These are phyloP conservation scores for Salix caprea DNA, from an alignment of 345 rosid species.

Conservation along the genomic window DNA sequence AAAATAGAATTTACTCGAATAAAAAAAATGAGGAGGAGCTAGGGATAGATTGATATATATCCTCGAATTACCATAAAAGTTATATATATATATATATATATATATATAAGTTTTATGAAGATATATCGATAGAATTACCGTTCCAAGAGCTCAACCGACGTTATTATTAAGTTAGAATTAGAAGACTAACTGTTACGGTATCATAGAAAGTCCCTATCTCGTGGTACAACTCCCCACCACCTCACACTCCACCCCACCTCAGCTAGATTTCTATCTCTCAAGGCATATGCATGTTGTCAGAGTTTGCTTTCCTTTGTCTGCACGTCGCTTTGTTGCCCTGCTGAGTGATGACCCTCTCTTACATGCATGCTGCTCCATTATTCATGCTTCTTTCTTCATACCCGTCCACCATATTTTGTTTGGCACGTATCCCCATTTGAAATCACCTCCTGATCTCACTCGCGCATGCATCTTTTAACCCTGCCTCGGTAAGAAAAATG, in stretches of 20 bases:
- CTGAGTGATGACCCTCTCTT: background rate
- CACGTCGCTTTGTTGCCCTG: constrained; percentile 26
- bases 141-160: no score
- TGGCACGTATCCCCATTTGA: constrained; percentile 34
- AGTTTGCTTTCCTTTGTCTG: constrained; percentile 37
- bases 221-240: background rate
- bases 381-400: constrained; percentile 1
- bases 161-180: no score
- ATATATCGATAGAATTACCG: no score
- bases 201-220: no score
- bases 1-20: no score
- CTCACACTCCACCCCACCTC: background rate
- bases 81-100: no score
- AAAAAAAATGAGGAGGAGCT: no score
- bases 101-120: no score
- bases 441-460: constrained; percentile 8
- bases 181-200: no score
- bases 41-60: no score
- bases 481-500: background rate
- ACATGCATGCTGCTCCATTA: constrained; percentile 1
- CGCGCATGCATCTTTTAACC: background rate
- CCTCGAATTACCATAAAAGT: no score
- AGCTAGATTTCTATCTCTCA: background rate
- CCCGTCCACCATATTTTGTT: background rate
- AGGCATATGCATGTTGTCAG: constrained; percentile 16